These are phyloP conservation scores for Gossypium davidsonii DNA, from an alignment of 441 rosid species.

Conservation along the genomic window DNA sequence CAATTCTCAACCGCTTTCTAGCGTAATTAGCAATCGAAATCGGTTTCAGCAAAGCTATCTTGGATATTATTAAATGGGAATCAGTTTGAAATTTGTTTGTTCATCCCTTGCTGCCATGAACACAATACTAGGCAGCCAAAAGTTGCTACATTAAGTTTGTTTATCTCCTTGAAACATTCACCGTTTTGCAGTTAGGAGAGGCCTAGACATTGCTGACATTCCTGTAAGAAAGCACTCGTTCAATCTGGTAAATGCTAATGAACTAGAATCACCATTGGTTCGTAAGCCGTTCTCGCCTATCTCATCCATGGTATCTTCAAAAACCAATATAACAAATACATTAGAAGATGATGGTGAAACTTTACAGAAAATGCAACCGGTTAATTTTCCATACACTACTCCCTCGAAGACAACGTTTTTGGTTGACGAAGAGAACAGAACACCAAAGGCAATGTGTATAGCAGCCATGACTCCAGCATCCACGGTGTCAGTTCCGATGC, in stretches of 20 bases:
- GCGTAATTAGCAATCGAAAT: neutral
- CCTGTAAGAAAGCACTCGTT: conserved; percentile 48
- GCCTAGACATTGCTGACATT: conserved; percentile 63
- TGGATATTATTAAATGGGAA: neutral
- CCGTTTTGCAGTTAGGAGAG: conserved; percentile 60
- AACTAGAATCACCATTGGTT: conserved; percentile 57
- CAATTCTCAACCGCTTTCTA: neutral
- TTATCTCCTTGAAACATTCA: neutral
- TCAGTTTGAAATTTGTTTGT: neutral
- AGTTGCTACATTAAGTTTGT: neutral
- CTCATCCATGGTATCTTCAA: conserved; percentile 44
- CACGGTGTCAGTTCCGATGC: conserved; percentile 70
- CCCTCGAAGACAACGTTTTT: conserved; percentile 36
- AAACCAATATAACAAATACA: conserved; percentile 32
- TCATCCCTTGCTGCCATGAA: neutral
- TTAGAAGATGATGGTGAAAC: conserved; percentile 26
- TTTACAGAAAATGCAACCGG: conserved; percentile 27
- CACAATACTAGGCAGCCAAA: neutral
- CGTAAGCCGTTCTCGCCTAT: conserved; percentile 91
- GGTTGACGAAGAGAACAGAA: conserved; percentile 52
- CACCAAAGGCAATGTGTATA: conserved; percentile 30
- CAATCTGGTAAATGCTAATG: conserved; percentile 29
- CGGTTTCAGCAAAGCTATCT: neutral
- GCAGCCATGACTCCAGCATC: conserved; percentile 49
- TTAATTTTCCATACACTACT: conserved; percentile 20